Conservation (phyloP, 2,329 filamentous ascomycete species). For the Sporothrix euskadiensis region DNA sequence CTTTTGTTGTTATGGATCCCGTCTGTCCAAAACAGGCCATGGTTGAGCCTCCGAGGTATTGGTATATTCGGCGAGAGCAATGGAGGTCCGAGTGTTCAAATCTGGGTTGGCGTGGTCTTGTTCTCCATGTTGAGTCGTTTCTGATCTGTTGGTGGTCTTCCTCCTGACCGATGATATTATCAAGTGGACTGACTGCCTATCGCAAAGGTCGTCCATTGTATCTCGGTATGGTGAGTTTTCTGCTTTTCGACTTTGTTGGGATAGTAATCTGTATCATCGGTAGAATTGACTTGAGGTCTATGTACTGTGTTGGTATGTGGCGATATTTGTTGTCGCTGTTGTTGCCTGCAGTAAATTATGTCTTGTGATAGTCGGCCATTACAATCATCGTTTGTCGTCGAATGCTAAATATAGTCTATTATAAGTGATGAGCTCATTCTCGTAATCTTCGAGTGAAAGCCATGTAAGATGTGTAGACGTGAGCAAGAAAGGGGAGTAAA, state of each 20-base stretch:
- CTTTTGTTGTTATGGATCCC: background rate
- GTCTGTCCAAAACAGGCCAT: background rate
- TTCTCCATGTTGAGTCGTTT: background rate
- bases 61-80: background rate
- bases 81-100: background rate
- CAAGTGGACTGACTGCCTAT: background rate
- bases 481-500: constrained; percentile 9
- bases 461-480: background rate
- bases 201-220: background rate
- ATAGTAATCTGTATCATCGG: no score
- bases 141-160: background rate
- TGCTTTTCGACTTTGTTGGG: background rate
- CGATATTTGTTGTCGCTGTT: background rate
- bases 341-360: background rate
- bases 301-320: background rate
- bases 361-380: background rate
- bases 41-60: background rate
- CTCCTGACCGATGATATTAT: background rate
- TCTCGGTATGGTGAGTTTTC: background rate
- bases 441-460: background rate
- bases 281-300: background rate
- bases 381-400: background rate
- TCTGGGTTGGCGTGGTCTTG: background rate
- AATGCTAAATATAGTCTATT: no score
- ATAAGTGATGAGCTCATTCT: no score